A percentile compares a stretch with the other conserved stretches of the same genome.
Conservation (phyloP, 345 rosid genomes). For the Excoecaria agallocha region DNA sequence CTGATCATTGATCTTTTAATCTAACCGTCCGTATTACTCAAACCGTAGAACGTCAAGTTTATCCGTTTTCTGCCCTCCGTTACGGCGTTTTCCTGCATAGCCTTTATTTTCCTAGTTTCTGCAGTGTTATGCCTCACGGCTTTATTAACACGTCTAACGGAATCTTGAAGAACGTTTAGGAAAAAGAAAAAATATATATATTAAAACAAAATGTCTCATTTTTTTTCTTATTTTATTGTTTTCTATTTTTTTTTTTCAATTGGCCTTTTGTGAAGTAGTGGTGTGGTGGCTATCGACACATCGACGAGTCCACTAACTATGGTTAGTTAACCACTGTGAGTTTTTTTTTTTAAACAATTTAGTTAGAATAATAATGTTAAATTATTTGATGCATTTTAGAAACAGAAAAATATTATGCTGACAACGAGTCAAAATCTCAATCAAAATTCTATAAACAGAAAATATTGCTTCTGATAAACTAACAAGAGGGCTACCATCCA, state of each 20-base stretch:
- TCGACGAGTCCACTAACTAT: too few relatives aligned
- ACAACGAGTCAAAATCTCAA: too few relatives aligned
- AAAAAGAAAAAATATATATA: not conserved
- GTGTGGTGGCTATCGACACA: not conserved
- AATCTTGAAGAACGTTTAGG: not conserved
- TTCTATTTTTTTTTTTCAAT: not conserved
- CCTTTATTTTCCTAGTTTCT: conserved; percentile 9
- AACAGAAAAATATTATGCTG: too few relatives aligned
- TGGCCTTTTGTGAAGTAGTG: not conserved
- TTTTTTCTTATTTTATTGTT: not conserved
- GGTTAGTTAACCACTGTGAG: too few relatives aligned
- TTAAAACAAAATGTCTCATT: not conserved
- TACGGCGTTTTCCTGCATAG: conserved; percentile 5
- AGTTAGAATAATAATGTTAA: too few relatives aligned
- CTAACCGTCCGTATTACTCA: conserved; percentile 20
- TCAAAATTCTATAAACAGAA: too few relatives aligned
- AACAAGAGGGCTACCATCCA: too few relatives aligned
- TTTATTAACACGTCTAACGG: conserved; percentile 9
- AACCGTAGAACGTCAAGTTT: conserved; percentile 22
- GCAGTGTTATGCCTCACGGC: conserved; percentile 1
- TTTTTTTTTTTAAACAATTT: too few relatives aligned
- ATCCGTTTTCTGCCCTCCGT: conserved; percentile 8
- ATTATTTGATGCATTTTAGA: too few relatives aligned
- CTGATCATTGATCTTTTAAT: conserved; percentile 23
- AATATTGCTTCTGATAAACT: too few relatives aligned